These are phyloP conservation scores for Suillus cothurnatus DNA, from an alignment of 768 basidiomycete genomes.

Conservation along the genomic window DNA sequence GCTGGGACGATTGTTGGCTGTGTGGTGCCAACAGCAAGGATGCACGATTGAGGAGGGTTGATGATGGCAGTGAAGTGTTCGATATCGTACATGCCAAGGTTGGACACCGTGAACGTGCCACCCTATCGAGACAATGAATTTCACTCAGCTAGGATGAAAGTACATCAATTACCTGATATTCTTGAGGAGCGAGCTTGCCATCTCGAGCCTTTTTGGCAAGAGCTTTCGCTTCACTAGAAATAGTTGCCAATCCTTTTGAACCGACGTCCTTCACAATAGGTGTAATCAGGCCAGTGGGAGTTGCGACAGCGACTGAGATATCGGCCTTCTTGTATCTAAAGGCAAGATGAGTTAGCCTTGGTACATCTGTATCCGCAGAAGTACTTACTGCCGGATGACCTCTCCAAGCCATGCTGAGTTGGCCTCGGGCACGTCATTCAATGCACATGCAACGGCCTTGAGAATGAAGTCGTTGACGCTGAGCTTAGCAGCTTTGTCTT, in stretches of 20 bases:
- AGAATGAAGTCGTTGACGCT: constrained; percentile 99
- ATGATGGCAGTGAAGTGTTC: constrained; percentile 98
- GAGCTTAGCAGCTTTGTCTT: constrained; percentile 90
- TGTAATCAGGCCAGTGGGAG: constrained; percentile 93
- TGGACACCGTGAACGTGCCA: constrained; percentile 98
- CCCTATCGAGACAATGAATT: constrained; percentile 51
- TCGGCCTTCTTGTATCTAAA: constrained; percentile 93
- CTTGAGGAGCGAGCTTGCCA: constrained; percentile 90
- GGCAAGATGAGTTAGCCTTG: constrained; percentile 6
- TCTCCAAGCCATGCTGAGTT: constrained; percentile 99
- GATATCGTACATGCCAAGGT: constrained; percentile 97
- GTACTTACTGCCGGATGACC: constrained; percentile 85
- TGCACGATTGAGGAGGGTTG: constrained; percentile 98
- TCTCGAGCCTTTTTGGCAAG: constrained; percentile 96
- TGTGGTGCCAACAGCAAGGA: constrained; percentile 91
- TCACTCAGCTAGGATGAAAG: background rate
- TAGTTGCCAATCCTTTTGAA: constrained; percentile 87
- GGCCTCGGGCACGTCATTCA: constrained; percentile 94
- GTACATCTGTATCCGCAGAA: background rate
- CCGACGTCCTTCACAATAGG: constrained; percentile 96
- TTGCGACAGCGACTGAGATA: constrained; percentile 96
- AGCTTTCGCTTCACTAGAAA: constrained; percentile 89
- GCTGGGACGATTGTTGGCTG: constrained; percentile 86
- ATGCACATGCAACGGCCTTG: constrained; percentile 89
- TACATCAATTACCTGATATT: constrained; percentile 78